These are phyloP conservation scores for Mortierella antarctica DNA, from an alignment of 192 early-diverging fungal genomes.

Conservation along the genomic window DNA sequence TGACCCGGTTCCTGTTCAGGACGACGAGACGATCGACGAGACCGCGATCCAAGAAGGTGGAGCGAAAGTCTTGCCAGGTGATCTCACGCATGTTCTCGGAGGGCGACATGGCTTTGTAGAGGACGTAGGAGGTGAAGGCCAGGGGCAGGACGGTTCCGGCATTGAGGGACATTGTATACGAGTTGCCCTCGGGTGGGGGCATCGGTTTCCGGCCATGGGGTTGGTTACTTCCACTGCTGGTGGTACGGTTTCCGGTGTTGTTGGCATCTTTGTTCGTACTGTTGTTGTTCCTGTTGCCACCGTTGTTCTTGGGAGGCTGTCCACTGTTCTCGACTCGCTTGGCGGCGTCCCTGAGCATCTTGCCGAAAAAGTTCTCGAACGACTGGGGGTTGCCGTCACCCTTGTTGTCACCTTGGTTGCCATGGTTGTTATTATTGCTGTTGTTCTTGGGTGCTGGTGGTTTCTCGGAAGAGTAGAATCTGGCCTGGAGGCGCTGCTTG, in stretches of 20 bases:
- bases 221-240: constrained; percentile 30
- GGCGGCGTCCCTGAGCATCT: constrained; percentile 47
- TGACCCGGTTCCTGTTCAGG: constrained; percentile 86
- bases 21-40: constrained; percentile 92
- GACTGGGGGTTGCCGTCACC: constrained; percentile 66
- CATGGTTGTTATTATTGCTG: constrained; percentile 2
- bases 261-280: constrained; percentile 23
- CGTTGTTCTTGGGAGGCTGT: constrained; percentile 30
- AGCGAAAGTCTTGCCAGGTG: constrained; percentile 94
- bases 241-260: constrained; percentile 19
- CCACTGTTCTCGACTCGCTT: constrained; percentile 42
- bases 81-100: constrained; percentile 74
- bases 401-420: constrained; percentile 24
- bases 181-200: constrained; percentile 50
- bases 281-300: constrained; percentile 40
- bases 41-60: constrained; percentile 89
- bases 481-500: constrained; percentile 17
- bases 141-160: constrained; percentile 54
- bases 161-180: constrained; percentile 56
- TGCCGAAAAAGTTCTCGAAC: constrained; percentile 79
- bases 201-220: constrained; percentile 44
- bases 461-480: constrained; percentile 43
- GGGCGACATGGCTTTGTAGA: constrained; percentile 61
- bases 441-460: constrained; percentile 18
- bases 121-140: constrained; percentile 60